Base-by-base conservation (phyloP, 2,329 filamentous ascomycete genomes). In the Juglanconis sp. region DNA sequence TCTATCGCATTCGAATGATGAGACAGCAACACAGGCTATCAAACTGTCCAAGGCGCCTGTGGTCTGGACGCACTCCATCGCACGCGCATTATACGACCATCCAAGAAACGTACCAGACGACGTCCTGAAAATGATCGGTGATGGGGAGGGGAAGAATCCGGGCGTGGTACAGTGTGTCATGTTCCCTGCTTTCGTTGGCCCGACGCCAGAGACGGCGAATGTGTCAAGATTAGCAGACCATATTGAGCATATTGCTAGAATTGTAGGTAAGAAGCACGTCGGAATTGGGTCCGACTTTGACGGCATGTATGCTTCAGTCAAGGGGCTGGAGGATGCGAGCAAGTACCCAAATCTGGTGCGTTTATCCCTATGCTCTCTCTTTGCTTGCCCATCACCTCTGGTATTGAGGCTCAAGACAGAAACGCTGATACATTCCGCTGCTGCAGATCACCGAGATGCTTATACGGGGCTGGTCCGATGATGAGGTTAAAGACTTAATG, bases 151-250 rank as follows among this genome's bases (percentile, higher is more conserved):
- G 4, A 46, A 36, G 47, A 79, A 78, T 50, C 63, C 67, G 10
- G 76, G 77, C 1, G 67, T 79, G 15, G 63, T 79, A 17, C 77
- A 77, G 73, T 68, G 76, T 0, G 72, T 69, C 0, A 76, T 77
- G 53, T 68, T 75, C 36, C 68, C 68, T 10, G 63, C 56, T 64
- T 71, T 59, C 48, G 61, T 65, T 8, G 55, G 53, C 0, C 56
- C 48, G 17, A 32, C 53, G 1, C 56, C 62, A 9, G 67, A 53
- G 63, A 66, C 59, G 44, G 67, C 70, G 17, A 70, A 63, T 15
- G 67, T 74, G 62, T 64, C 72, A 31, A 65, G 63, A 59, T 69
- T 76, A 5, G 65, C 74, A 6, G 74, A 75, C 53, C 73, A 70
- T 10, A 54, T 72, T 5, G 65, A 70, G 47, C 66, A 71, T 54